phyloP scores from a whole-genome alignment of 2,329 filamentous ascomycete genomes.

The Peltaster fructicola region DNA sequence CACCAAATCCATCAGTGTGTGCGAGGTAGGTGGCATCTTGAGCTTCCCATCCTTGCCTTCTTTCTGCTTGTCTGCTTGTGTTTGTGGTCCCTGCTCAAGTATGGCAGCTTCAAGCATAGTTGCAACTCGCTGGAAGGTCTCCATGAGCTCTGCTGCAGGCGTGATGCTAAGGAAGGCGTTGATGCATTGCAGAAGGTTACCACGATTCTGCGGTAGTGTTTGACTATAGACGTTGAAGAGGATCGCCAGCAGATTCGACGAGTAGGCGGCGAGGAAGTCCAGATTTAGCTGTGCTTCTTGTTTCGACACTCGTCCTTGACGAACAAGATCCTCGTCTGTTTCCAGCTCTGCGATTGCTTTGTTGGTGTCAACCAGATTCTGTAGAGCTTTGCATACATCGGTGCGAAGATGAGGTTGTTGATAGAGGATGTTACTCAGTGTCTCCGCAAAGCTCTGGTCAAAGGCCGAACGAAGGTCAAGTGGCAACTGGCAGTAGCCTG shows the following conservation, averaged over 20 bases:
- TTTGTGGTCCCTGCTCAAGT: constrained; percentile 39
- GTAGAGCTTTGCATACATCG: constrained; percentile 72
- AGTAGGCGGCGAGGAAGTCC: constrained; percentile 58
- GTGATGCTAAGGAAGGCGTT: constrained; percentile 79
- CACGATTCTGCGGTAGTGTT: constrained; percentile 80
- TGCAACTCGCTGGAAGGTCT: constrained; percentile 77
- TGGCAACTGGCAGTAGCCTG: constrained; percentile 87
- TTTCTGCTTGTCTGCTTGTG: constrained; percentile 43
- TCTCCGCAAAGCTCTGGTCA: constrained; percentile 75
- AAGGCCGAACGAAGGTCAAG: constrained; percentile 52
- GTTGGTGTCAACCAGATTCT: constrained; percentile 81
- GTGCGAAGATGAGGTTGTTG: constrained; percentile 74
- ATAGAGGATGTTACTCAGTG: constrained; percentile 81
- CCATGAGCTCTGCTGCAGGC: constrained; percentile 49
- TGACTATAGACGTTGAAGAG: constrained; percentile 99
- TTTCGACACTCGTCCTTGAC: constrained; percentile 64
- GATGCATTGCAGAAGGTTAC: constrained; percentile 82
- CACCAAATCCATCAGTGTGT: constrained; percentile 90
- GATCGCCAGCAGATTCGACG: constrained; percentile 81
- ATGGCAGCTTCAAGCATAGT: constrained; percentile 64
- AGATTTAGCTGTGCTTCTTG: constrained; percentile 62
- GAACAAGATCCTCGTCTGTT: constrained; percentile 50
- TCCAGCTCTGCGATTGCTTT: constrained; percentile 59
- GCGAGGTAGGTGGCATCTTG: constrained; percentile 75
- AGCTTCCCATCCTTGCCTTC: constrained; percentile 34